Percentiles rank a stretch among this genome's conserved stretches.
phyloP scores from a whole-genome alignment of 2,329 filamentous ascomycete species.

The Colletotrichum karsti region DNA sequence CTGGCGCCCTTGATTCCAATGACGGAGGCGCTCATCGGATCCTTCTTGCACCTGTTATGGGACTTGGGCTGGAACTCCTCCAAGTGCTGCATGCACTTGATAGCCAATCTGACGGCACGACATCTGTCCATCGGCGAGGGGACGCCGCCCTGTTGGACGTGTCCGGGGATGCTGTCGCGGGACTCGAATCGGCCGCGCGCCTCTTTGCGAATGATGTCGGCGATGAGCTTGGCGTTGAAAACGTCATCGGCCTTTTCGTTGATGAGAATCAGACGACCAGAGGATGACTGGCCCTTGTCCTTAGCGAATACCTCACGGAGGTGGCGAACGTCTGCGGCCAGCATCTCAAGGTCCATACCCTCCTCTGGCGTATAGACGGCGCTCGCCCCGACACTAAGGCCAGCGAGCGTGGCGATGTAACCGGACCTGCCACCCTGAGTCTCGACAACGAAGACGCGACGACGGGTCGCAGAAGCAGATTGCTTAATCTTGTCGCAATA shows the following conservation, averaged over 20 bases:
- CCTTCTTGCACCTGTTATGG: slow-evolving; percentile 73
- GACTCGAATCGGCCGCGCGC: slow-evolving; percentile 92
- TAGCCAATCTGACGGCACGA: slow-evolving; percentile 88
- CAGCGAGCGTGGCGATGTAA: slow-evolving; percentile 91
- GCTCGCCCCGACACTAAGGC: slow-evolving; percentile 88
- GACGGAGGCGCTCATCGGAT: slow-evolving; percentile 78
- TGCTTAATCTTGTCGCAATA: slow-evolving; percentile 99
- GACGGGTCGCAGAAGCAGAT: slow-evolving; percentile 90
- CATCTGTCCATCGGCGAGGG: slow-evolving; percentile 97
- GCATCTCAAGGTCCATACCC: slow-evolving; percentile 92
- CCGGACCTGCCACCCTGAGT: slow-evolving; percentile 95
- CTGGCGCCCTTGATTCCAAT: slow-evolving; percentile 93
- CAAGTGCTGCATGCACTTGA: slow-evolving; percentile 93
- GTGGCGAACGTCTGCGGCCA: slow-evolving; percentile 88
- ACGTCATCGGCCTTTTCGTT: slow-evolving; percentile 94
- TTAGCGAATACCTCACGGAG: slow-evolving; percentile 85
- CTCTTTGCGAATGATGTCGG: slow-evolving; percentile 94
- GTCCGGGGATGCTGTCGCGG: slow-evolving; percentile 88
- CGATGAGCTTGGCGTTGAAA: slow-evolving; percentile 92
- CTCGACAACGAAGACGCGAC: slow-evolving; percentile 96
- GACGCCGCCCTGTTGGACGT: slow-evolving; percentile 93
- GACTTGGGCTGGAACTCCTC: slow-evolving; percentile 77
- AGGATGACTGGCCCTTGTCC: slow-evolving; percentile 88
- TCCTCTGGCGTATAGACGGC: slow-evolving; percentile 98
- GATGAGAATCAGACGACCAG: slow-evolving; percentile 93